Conservation (phyloP, 345 rosid species). For the Jatropha curcas region DNA sequence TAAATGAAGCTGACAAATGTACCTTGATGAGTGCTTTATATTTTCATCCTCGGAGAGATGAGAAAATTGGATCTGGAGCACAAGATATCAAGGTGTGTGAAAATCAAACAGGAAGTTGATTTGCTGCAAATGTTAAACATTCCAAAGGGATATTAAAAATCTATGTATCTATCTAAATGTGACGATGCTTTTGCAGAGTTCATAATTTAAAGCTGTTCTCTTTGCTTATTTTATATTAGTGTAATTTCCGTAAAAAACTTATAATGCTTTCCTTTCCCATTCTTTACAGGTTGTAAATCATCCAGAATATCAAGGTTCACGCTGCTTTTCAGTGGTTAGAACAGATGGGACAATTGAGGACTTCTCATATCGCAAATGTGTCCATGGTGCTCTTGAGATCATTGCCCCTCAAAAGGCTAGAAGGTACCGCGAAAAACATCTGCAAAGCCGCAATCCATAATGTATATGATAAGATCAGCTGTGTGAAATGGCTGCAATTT, state of each 20-base stretch:
- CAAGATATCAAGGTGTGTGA: conserved; percentile 58
- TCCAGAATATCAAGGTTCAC: conserved; percentile 50
- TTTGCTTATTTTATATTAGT: no score
- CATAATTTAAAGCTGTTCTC: not conserved
- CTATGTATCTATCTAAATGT: no score
- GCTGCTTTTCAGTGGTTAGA: conserved; percentile 74
- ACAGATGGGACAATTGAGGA: conserved; percentile 71
- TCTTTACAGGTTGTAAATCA: conserved; percentile 58
- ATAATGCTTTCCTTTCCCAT: not conserved
- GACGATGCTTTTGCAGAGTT: not conserved
- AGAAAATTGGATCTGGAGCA: conserved; percentile 74
- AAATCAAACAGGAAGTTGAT: not conserved
- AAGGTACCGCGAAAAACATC: conserved; percentile 46
- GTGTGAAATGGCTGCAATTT: not conserved
- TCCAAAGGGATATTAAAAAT: not conserved
- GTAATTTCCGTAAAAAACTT: no score
- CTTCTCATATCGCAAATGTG: conserved; percentile 86
- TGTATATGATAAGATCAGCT: not conserved
- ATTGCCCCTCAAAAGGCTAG: conserved; percentile 61
- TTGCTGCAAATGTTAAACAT: not conserved
- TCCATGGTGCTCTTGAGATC: conserved; percentile 64
- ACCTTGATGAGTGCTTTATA: conserved; percentile 51
- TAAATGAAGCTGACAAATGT: conserved; percentile 53
- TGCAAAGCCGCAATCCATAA: conserved; percentile 2
- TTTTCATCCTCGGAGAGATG: conserved; percentile 76